phyloP scores from a whole-genome alignment of 2,329 filamentous ascomycete species.

The Aureobasidium mangrovei region DNA sequence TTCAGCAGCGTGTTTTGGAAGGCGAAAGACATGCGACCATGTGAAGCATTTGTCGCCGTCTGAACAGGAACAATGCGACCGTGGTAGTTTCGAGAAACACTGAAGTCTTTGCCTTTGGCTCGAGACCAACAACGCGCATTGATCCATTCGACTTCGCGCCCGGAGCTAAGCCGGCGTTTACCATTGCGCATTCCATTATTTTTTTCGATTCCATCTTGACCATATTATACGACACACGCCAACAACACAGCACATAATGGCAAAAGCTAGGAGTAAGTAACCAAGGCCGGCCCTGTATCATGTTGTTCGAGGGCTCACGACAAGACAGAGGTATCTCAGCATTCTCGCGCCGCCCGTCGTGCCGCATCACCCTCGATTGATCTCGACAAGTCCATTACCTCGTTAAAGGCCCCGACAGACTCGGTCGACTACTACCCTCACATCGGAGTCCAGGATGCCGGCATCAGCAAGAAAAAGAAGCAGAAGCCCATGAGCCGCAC shows the following conservation, averaged over 20 bases:
- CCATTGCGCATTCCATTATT: not conserved
- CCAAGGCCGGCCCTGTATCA: not conserved
- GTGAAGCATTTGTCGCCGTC: not conserved
- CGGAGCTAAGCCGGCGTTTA: not conserved
- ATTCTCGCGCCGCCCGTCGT: conserved; percentile 67
- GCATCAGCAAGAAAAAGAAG: conserved; percentile 60
- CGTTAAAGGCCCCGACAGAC: conserved; percentile 44
- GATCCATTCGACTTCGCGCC: no score
- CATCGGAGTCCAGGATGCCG: conserved; percentile 60
- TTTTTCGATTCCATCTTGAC: not conserved
- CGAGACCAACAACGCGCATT: no score
- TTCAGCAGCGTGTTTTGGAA: not conserved
- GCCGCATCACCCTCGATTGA: conserved; percentile 62
- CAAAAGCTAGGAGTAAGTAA: conserved; percentile 32
- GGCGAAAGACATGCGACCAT: not conserved
- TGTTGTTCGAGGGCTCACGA: not conserved
- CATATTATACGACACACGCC: not conserved
- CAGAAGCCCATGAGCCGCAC: conserved; percentile 44
- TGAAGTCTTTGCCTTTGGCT: not conserved
- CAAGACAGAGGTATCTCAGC: conserved; percentile 50
- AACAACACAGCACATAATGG: conserved; percentile 26
- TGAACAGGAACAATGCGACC: not conserved
- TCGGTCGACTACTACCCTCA: conserved; percentile 49
- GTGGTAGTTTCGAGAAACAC: not conserved
- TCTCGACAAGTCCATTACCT: conserved; percentile 62